Evolutionary conservation across 2,329 filamentous ascomycete genomes (phyloP).

Genomic region (Colletotrichum lini): DNA sequence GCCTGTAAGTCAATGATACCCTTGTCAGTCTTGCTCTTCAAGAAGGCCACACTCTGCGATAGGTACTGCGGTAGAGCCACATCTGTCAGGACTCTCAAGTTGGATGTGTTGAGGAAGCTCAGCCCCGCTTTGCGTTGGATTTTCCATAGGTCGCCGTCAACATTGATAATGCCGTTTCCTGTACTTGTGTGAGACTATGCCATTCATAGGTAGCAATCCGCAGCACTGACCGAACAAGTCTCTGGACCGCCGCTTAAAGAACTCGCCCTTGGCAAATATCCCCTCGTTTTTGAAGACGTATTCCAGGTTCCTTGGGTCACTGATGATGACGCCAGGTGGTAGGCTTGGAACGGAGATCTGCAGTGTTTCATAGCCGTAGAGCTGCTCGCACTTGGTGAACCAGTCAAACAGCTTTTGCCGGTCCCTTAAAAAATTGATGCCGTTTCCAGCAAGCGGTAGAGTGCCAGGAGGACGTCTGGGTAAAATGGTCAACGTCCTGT

Average conservation of each 20-base stretch:
- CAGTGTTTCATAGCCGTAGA: slow-evolving; percentile 72
- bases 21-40: slow-evolving; percentile 52
- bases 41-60: slow-evolving; percentile 54
- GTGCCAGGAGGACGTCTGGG: slow-evolving; percentile 65
- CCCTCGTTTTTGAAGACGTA: slow-evolving; percentile 74
- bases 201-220: slow-evolving; percentile 47
- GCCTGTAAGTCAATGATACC: slow-evolving; percentile 67
- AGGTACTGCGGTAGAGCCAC: slow-evolving; percentile 70
- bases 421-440: slow-evolving; percentile 71
- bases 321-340: slow-evolving; percentile 74
- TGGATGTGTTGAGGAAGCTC: slow-evolving; percentile 70
- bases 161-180: slow-evolving; percentile 77
- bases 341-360: slow-evolving; percentile 74
- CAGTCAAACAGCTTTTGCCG: slow-evolving; percentile 73
- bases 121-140: slow-evolving; percentile 74
- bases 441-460: slow-evolving; percentile 72
- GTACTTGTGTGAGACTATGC: neutral
- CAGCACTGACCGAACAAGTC: slow-evolving; percentile 69
- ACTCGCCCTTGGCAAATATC: slow-evolving; percentile 73
- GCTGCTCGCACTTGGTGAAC: slow-evolving; percentile 72
- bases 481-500: slow-evolving; percentile 11
- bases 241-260: slow-evolving; percentile 72
- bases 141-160: slow-evolving; percentile 75
- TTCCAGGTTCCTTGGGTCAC: slow-evolving; percentile 73
- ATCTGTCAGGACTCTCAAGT: slow-evolving; percentile 70